Evolutionary conservation across 2,329 filamentous ascomycete species (phyloP).

Genomic region (Fusarium sp.): DNA sequence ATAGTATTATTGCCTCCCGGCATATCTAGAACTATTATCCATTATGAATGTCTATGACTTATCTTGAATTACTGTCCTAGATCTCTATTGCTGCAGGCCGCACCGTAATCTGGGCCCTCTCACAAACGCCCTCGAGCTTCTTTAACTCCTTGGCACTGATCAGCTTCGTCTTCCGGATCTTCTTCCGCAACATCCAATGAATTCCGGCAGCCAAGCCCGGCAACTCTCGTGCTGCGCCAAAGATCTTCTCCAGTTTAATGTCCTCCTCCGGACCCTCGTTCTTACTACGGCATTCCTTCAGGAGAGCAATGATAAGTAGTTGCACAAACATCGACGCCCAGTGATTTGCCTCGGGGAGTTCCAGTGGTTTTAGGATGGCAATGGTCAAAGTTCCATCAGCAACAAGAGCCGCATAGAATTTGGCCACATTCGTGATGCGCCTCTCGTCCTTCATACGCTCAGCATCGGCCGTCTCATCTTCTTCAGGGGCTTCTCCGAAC

Average conservation of each 20-base stretch:
- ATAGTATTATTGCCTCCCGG: constrained; percentile 6
- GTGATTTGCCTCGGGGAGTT: constrained; percentile 80
- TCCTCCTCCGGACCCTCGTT: constrained; percentile 63
- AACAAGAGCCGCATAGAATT: constrained; percentile 66
- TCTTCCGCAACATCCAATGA: constrained; percentile 83
- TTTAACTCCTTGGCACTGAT: constrained; percentile 62
- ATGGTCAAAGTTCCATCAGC: constrained; percentile 60
- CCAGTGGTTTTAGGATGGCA: constrained; percentile 74
- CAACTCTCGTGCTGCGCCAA: constrained; percentile 72
- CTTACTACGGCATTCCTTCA: constrained; percentile 70
- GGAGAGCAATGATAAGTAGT: constrained; percentile 79
- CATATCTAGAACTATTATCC: not conserved
- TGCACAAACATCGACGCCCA: constrained; percentile 85
- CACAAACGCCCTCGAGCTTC: constrained; percentile 55
- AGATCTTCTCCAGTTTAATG: constrained; percentile 71
- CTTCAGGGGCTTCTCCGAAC: constrained; percentile 72
- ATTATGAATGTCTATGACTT: not conserved
- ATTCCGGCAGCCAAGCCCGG: constrained; percentile 79
- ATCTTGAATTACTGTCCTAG: constrained; percentile 7
- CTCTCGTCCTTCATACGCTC: constrained; percentile 61
- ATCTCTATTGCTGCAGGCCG: constrained; percentile 37
- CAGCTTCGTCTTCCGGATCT: constrained; percentile 74
- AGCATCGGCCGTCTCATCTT: constrained; percentile 64
- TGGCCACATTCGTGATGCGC: constrained; percentile 65
- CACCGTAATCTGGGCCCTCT: constrained; percentile 51